Evolutionary conservation across 805 yeast genomes (phyloP), one percentile per base, ranked within the genome.

Genomic region (Saitoella complicata): DNA sequence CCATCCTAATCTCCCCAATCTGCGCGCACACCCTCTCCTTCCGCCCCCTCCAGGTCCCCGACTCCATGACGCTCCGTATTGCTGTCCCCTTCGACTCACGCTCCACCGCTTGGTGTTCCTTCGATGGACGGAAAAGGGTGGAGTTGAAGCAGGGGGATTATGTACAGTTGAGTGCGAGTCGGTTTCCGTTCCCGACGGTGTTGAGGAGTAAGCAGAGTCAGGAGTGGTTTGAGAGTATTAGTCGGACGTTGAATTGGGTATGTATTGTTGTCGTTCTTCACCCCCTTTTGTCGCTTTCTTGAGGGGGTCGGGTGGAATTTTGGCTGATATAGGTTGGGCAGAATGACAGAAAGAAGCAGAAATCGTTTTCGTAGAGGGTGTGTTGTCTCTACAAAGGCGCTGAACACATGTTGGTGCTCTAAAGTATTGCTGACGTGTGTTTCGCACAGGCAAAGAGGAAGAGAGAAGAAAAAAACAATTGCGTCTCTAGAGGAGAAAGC

Each of bases 11-110:
- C 5, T 86, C 97, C 0, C 97, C 97, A 0, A 86, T 88, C 47
- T 88, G 97, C 95, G 96, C 97, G 1, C 97, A 88, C 58, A 85
- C 96, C 0, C 69, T 88, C 40, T 82, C 94, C 6, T 88, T 88
- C 65, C 70, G 97, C 52, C 97, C 97, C 2, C 80, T 88, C 45
- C 68, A 88, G 46, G 67, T 88, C 31, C 97, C 97, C 0, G 97
- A 88, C 60, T 81, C 91, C n/a, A 84, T 87, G 87, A 68, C 72
- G 30, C 64, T 88, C 47, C 79, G 75, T 54, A 80, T 88, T 5
- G 80, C 80, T 54, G 93, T 86, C 3, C 95, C 97, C 0, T 44
- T 58, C 2, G 72, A 70, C 46, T 79, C 94, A 38, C 66, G 98
- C 43, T 76, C 91, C 5, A 83, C 95, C 0, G 96, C 97, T 0